Evolutionary conservation across 2,329 filamentous ascomycete species (phyloP), one percentile per base, ranked within the genome.

Genomic region (Pseudodiploospora longispora): DNA sequence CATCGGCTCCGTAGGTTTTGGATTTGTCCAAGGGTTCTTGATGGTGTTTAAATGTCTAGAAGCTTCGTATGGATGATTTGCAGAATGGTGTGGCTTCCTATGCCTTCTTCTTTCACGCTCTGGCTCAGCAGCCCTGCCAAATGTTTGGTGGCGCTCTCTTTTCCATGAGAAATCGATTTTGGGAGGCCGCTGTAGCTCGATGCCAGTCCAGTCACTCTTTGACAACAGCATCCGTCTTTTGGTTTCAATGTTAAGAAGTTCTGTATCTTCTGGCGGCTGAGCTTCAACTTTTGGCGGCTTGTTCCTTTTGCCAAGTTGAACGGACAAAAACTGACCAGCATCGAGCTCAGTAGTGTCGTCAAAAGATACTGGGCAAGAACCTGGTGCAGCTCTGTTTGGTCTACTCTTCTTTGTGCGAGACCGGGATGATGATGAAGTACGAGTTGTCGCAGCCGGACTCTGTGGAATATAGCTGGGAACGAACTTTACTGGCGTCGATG

Each of bases 201-300:
- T 47, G 4, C 63, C 60, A 1, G 55, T 57, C 61, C 63, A 66
- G 30, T 62, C 56, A 8, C 38, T 43, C 36, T 54, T 57, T 7
- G 55, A 41, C 12, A 63, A 45, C 4, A 63, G 47, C 37, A 33
- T 53, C 27, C 48, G 53, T 31, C 54, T 55, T 35, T 59, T 62
- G 4, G 41, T 40, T 8, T 53, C 46, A 4, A 59, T 41, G 27
- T 52, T 51, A 31, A 12, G 12, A 10, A 19, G 10, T 27, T 38
- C 30, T 6, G 27, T n/a, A 28, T 10, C 29, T 12, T 32, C 10
- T 12, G 30, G 30, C 27, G 30, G 27, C 28, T 36, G 32, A 9
- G 10, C 10, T 28, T 36, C 8, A 7, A 12, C 28, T 28, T 39
- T 12, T 2, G 27, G 6, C 9, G 27, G 34, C 10, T 4, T 27